Conservation (phyloP, 2,329 filamentous ascomycete species). For the Clonostachys sp. region DNA sequence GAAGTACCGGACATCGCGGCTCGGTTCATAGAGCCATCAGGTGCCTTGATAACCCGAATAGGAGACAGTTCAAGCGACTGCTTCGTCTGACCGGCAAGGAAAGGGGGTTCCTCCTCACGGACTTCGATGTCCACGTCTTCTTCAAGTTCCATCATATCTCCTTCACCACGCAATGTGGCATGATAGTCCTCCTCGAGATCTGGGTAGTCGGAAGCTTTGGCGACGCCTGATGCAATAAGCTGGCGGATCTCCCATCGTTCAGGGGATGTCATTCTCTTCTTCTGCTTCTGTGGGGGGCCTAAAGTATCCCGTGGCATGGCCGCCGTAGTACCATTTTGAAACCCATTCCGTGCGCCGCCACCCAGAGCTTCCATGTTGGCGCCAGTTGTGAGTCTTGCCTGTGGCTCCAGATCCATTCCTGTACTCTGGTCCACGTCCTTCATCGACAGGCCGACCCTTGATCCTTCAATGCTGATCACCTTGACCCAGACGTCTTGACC, state of each 20-base stretch:
- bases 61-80: conserved; percentile 92
- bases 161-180: conserved; percentile 78
- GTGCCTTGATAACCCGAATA: conserved; percentile 94
- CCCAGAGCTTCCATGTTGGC: conserved; percentile 85
- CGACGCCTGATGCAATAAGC: conserved; percentile 89
- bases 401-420: conserved; percentile 76
- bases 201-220: conserved; percentile 89
- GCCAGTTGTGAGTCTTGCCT: conserved; percentile 75
- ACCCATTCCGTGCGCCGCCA: conserved; percentile 54
- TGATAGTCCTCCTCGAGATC: conserved; percentile 94
- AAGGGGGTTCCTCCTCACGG: conserved; percentile 91
- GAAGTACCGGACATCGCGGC: conserved; percentile 91
- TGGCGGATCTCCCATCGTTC: conserved; percentile 98
- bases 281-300: conserved; percentile 50
- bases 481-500: conserved; percentile 91
- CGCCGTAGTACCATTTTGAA: conserved; percentile 22
- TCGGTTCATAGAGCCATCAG: conserved; percentile 95
- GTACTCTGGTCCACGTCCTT: conserved; percentile 93
- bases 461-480: conserved; percentile 79
- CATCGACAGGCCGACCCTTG: conserved; percentile 85
- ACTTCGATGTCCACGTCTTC: conserved; percentile 98
- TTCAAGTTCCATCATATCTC: conserved; percentile 79
- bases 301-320: conserved; percentile 30
- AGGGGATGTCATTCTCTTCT: conserved; percentile 93
- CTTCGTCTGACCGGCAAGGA: conserved; percentile 92